Evolutionary conservation across 1,139 yeast genomes (phyloP).

Genomic region (Martiniozyma asiatica): DNA sequence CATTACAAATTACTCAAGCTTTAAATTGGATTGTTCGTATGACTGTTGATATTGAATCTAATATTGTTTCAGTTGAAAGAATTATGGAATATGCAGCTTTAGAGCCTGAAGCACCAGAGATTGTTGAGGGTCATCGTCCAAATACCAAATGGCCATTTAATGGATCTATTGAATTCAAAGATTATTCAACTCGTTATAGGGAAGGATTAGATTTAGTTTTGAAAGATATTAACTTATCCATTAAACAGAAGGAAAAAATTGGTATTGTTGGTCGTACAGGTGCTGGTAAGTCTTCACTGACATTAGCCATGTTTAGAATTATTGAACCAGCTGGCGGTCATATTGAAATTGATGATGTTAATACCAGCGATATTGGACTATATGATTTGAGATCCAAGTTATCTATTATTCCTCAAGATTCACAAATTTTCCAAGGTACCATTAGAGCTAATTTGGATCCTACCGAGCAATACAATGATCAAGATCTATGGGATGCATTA

Average conservation of each 20-base stretch:
- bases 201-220: slow-evolving; percentile 74
- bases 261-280: slow-evolving; percentile 97
- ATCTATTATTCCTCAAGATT: slow-evolving; percentile 93
- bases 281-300: slow-evolving; percentile 90
- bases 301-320: slow-evolving; percentile 79
- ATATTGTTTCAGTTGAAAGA: slow-evolving; percentile 94
- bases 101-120: slow-evolving; percentile 70
- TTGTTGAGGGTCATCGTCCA: slow-evolving; percentile 63
- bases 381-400: slow-evolving; percentile 73
- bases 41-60: slow-evolving; percentile 96
- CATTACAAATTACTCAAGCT: slow-evolving; percentile 84
- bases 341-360: slow-evolving; percentile 60
- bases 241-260: slow-evolving; percentile 71
- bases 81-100: slow-evolving; percentile 73
- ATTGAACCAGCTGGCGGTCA: slow-evolving; percentile 71
- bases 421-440: slow-evolving; percentile 91
- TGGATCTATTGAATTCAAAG: slow-evolving; percentile 60
- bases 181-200: slow-evolving; percentile 79
- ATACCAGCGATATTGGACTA: slow-evolving; percentile 65
- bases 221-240: slow-evolving; percentile 53
- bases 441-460: slow-evolving; percentile 87
- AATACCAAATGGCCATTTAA: slow-evolving; percentile 60
- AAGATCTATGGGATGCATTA: slow-evolving; percentile 74
- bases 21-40: slow-evolving; percentile 95
- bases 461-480: slow-evolving; percentile 53